These are phyloP conservation scores for Cyclotella baltica DNA, from an alignment of 108 stramenopile genomes.

Conservation along the genomic window DNA sequence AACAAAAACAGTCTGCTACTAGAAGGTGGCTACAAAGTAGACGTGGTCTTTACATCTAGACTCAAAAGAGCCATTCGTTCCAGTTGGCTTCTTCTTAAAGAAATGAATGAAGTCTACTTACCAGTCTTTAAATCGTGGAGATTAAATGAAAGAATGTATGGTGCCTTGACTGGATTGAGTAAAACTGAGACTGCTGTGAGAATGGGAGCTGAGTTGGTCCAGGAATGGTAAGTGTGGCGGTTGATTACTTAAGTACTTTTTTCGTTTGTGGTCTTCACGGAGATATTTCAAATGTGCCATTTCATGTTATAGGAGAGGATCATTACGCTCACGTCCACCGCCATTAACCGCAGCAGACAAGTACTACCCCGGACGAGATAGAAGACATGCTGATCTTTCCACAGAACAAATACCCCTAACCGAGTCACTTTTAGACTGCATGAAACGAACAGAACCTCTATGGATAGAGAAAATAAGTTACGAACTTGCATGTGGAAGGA, in stretches of 20 bases:
- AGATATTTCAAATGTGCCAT: neutral
- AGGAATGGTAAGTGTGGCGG: constrained; percentile 70
- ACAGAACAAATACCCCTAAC: constrained; percentile 85
- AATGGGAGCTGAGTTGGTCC: constrained; percentile 87
- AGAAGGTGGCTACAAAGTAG: constrained; percentile 89
- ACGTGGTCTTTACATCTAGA: constrained; percentile 90
- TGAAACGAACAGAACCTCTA: constrained; percentile 83
- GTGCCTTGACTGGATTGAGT: constrained; percentile 88
- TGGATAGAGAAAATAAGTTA: constrained; percentile 90
- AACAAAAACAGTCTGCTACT: constrained; percentile 55
- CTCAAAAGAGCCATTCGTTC: constrained; percentile 94
- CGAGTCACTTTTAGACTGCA: constrained; percentile 90
- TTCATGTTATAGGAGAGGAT: constrained; percentile 39
- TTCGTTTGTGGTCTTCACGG: neutral
- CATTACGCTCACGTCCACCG: constrained; percentile 80
- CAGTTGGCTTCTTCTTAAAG: constrained; percentile 86
- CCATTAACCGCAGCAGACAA: constrained; percentile 66
- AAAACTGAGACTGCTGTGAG: constrained; percentile 87
- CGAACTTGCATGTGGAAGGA: constrained; percentile 82
- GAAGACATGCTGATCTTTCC: constrained; percentile 82
- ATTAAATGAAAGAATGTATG: constrained; percentile 95
- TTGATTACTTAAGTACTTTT: neutral
- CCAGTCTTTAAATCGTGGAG: constrained; percentile 95
- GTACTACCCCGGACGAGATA: constrained; percentile 90
- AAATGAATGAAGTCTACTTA: constrained; percentile 88